These are phyloP conservation scores for Triticum aestivum DNA, from an alignment of 176 grass and related monocot species.

Conservation along the genomic window IWGSC_CS_RefSeq_v2.1 NC_057797.1:198698038-198698537, in stretches of 20 bases:
- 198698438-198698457: too few relatives aligned
- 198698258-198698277: conserved; percentile 11
- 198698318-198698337: too few relatives aligned
- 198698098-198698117: conserved; percentile 43
- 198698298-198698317: too few relatives aligned
- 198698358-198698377: too few relatives aligned
- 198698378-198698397: too few relatives aligned
- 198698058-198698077: conserved; percentile 42
- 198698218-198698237: conserved; percentile 42
- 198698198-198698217: conserved; percentile 46
- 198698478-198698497: too few relatives aligned
- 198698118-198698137: conserved; percentile 41
- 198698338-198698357: too few relatives aligned
- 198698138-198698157: conserved; percentile 48
- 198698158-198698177: conserved; percentile 51
- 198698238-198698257: conserved; percentile 38
- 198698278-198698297: conserved; percentile 2
- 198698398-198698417: too few relatives aligned
- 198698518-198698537: too few relatives aligned
- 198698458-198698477: too few relatives aligned
- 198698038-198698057: conserved; percentile 40
- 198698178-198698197: conserved; percentile 41
- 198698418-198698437: too few relatives aligned
- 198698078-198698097: conserved; percentile 11
- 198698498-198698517: too few relatives aligned